Conservation (phyloP, 1,284 basidiomycete species). For the Papiliotrema fonsecae region DNA sequence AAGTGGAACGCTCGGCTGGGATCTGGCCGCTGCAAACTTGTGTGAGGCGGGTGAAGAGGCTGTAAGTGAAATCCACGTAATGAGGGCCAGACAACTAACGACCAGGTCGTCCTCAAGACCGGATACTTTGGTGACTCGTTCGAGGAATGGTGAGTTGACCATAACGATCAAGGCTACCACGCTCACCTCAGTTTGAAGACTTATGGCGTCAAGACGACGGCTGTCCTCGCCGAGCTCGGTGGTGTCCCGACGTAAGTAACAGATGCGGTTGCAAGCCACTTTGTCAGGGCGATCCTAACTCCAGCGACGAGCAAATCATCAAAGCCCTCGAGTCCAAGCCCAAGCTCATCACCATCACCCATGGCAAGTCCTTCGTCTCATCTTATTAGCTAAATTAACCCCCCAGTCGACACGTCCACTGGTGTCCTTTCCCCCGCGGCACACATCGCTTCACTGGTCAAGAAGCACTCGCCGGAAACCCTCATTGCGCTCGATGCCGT, state of each 20-base stretch:
- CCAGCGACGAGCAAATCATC: constrained; percentile 42
- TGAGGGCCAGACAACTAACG: too few relatives aligned
- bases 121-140: constrained; percentile 90
- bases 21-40: constrained; percentile 69
- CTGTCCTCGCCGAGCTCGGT: constrained; percentile 79
- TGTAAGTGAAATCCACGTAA: too few relatives aligned
- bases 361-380: constrained; percentile 54
- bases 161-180: not conserved
- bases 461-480: constrained; percentile 75
- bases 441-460: constrained; percentile 69
- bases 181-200: constrained; percentile 62
- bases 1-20: constrained; percentile 92
- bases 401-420: constrained; percentile 70
- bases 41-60: constrained; percentile 72
- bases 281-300: not conserved
- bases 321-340: constrained; percentile 70
- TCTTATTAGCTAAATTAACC: not conserved
- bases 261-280: not conserved
- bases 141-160: constrained; percentile 61
- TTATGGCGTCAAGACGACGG: constrained; percentile 87
- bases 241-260: constrained; percentile 57
- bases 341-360: constrained; percentile 88
- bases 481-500: constrained; percentile 88
- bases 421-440: constrained; percentile 85
- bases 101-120: constrained; percentile 57